These are phyloP conservation scores for Nemophila menziesii DNA, from an alignment of 257 asterid species.

Conservation along the genomic window DNA sequence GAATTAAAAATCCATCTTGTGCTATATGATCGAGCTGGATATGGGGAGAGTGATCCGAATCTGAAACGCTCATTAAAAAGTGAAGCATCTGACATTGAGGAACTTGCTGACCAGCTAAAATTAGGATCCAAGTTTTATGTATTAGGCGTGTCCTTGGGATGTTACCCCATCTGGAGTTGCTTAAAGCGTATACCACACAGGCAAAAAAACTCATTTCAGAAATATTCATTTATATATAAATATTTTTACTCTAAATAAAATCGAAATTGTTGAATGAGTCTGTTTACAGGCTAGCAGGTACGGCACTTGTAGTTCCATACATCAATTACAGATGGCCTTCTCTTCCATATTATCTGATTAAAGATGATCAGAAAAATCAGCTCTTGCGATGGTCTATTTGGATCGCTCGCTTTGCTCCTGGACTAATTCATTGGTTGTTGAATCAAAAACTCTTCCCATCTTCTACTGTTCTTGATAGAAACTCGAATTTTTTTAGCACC, in stretches of 20 bases:
- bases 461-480: constrained; percentile 62
- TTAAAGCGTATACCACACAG: constrained; percentile 60
- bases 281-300: constrained; percentile 67
- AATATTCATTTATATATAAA: not conserved
- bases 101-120: constrained; percentile 65
- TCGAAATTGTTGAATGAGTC: constrained; percentile 1
- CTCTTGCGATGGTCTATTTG: constrained; percentile 45
- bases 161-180: constrained; percentile 76
- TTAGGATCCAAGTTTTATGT: constrained; percentile 58
- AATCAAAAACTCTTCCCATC: constrained; percentile 87
- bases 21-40: constrained; percentile 79
- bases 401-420: constrained; percentile 43
- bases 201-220: constrained; percentile 19
- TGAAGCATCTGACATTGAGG: constrained; percentile 78
- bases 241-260: not conserved
- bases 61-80: constrained; percentile 61
- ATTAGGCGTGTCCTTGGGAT: constrained; percentile 73
- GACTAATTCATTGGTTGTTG: constrained; percentile 75
- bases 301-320: constrained; percentile 65
- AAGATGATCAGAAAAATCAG: constrained; percentile 63
- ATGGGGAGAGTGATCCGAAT: constrained; percentile 90
- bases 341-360: constrained; percentile 51
- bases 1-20: constrained; percentile 49
- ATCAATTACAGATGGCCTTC: constrained; percentile 80
- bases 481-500: constrained; percentile 49